Percentiles rank a stretch among this genome's conserved stretches.
These are phyloP conservation scores for Sphaerostilbella broomeana DNA, from an alignment of 2,329 filamentous ascomycete species.

Conservation along the genomic window DNA sequence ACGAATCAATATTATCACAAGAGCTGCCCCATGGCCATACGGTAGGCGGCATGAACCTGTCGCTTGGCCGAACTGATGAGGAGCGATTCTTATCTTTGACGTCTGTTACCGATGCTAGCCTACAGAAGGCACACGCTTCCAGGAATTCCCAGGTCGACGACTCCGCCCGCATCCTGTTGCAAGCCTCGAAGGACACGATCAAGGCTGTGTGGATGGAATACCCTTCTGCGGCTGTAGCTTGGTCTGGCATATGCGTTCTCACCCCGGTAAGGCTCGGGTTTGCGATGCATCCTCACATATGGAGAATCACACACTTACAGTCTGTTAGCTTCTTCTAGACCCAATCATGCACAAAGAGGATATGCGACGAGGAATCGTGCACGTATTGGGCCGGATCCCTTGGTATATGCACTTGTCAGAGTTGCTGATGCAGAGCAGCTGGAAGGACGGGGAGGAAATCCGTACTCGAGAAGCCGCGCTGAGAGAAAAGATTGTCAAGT, in stretches of 20 bases:
- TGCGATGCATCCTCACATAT: neutral
- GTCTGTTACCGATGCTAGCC: constrained; percentile 24
- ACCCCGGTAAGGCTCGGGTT: constrained; percentile 26
- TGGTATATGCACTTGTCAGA: constrained; percentile 30
- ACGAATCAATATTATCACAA: constrained; percentile 31
- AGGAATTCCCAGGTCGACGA: constrained; percentile 24
- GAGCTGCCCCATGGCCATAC: constrained; percentile 27
- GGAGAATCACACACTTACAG: neutral
- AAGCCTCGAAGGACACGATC: constrained; percentile 23
- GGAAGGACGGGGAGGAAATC: constrained; percentile 21
- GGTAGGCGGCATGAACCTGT: constrained; percentile 22
- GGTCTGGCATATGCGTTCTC: constrained; percentile 31
- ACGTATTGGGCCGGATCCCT: constrained; percentile 27
- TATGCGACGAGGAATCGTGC: constrained; percentile 24
- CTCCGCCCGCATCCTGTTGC: constrained; percentile 23
- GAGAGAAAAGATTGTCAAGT: constrained; percentile 20
- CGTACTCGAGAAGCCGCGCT: constrained; percentile 16
- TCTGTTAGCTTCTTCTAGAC: constrained; percentile 28
- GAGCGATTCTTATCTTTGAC: constrained; percentile 24
- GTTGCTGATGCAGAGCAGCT: constrained; percentile 19
- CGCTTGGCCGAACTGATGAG: constrained; percentile 19
- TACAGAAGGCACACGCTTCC: constrained; percentile 24
- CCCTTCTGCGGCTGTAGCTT: constrained; percentile 27
- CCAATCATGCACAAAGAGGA: constrained; percentile 28
- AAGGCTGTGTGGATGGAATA: constrained; percentile 21